Percentiles rank a stretch among this genome's conserved stretches.
phyloP scores from a whole-genome alignment of 176 grass and related monocot species.

The Lolium multiflorum region DNA sequence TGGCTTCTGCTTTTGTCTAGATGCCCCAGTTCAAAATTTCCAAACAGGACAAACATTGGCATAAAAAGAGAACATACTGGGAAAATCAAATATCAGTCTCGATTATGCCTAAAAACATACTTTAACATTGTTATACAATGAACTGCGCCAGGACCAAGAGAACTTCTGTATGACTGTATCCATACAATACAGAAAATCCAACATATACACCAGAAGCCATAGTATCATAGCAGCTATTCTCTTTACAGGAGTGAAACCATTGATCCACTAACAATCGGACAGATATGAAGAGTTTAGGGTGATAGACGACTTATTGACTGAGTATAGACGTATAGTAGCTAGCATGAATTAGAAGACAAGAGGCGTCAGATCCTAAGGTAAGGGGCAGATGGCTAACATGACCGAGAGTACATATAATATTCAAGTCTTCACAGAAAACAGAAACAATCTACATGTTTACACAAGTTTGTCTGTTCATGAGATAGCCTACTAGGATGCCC shows the following conservation, averaged over 20 bases:
- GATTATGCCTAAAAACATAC: background rate
- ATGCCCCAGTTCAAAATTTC: background rate
- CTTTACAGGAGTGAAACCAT: constrained; percentile 26
- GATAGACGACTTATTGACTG: constrained; percentile 25
- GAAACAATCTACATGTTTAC: constrained; percentile 27
- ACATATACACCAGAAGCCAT: background rate
- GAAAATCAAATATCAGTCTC: background rate
- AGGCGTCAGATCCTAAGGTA: constrained; percentile 47
- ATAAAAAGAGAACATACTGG: constrained; percentile 5
- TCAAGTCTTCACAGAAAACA: background rate
- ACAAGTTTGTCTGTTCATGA: constrained; percentile 71
- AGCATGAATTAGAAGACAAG: constrained; percentile 44
- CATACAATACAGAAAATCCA: constrained; percentile 12
- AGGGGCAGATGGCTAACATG: constrained; percentile 45
- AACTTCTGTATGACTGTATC: background rate
- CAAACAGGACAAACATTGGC: background rate
- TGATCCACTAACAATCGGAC: constrained; percentile 18
- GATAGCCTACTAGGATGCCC: constrained; percentile 76
- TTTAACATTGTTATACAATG: background rate
- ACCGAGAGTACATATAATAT: background rate
- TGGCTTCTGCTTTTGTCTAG: background rate
- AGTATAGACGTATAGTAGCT: background rate
- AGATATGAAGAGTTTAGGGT: constrained; percentile 8
- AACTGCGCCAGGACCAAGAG: background rate
- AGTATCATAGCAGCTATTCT: constrained; percentile 3